Evolutionary conservation across 78 protist species (phyloP).

Genomic region (Polysphondylium violaceum): DNA sequence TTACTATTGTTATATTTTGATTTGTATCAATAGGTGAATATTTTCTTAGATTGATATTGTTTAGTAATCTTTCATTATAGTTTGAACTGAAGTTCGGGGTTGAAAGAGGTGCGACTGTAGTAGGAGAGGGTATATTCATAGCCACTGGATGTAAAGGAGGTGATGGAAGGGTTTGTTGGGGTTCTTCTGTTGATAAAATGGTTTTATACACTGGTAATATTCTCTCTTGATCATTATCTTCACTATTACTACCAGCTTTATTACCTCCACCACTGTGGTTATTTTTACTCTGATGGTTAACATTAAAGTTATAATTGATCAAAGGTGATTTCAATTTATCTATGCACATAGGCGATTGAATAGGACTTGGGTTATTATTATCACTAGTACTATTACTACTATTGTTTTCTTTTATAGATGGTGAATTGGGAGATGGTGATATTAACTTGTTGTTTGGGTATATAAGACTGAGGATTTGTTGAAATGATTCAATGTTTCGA

Average conservation of each 20-base stretch:
- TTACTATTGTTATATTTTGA: no score
- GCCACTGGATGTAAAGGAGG: no score
- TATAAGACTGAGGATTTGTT: constrained; percentile 62
- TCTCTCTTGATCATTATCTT: neutral
- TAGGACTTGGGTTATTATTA: constrained; percentile 11
- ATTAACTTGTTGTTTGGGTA: constrained; percentile 38
- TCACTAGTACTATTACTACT: neutral
- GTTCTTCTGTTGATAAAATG: no score
- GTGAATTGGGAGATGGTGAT: neutral
- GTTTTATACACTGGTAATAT: no score
- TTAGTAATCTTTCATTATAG: neutral
- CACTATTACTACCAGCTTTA: neutral
- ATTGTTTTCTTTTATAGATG: constrained; percentile 6
- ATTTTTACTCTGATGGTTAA: constrained; percentile 3
- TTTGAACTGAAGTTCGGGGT: no score
- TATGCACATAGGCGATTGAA: no score
- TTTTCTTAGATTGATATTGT: neutral
- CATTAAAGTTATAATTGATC: neutral
- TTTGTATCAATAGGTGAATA: no score
- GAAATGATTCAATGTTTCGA: constrained; percentile 49
- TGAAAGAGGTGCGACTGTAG: no score
- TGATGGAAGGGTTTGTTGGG: neutral
- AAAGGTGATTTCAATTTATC: no score
- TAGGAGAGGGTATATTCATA: no score
- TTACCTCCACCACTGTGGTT: neutral